phyloP scores from a whole-genome alignment of 495 filamentous ascomycete genomes.

The Sordaria brevicollis region DNA sequence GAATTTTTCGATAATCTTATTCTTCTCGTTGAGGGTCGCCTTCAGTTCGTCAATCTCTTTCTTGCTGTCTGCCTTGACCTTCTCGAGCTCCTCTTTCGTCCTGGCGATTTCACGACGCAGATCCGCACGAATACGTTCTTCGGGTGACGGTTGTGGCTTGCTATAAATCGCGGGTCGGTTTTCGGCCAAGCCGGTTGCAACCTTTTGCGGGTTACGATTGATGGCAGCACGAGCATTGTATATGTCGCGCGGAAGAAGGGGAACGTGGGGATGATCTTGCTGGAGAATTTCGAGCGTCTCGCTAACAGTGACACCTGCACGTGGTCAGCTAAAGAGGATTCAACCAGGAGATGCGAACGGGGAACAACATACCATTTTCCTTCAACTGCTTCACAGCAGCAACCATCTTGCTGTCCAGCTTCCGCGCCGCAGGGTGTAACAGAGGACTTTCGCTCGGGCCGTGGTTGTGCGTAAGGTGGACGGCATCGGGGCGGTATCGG shows the following conservation, averaged over 20 bases:
- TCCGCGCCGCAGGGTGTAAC: conserved; percentile 44
- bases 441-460: conserved; percentile 46
- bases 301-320: conserved; percentile 41
- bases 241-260: conserved; percentile 44
- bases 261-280: conserved; percentile 42
- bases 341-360: neutral
- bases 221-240: conserved; percentile 49
- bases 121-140: conserved; percentile 45
- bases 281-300: conserved; percentile 47
- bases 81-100: conserved; percentile 36
- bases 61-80: conserved; percentile 32
- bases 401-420: conserved; percentile 48
- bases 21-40: conserved; percentile 38
- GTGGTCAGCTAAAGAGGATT: conserved; percentile 8
- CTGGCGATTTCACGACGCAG: conserved; percentile 41
- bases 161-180: conserved; percentile 45
- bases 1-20: conserved; percentile 44
- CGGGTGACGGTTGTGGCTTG: conserved; percentile 43
- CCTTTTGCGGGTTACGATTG: conserved; percentile 46
- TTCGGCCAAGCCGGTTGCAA: conserved; percentile 39
- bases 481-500: conserved; percentile 39
- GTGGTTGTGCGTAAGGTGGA: conserved; percentile 44
- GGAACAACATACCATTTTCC: conserved; percentile 35
- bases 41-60: conserved; percentile 41
- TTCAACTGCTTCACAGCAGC: conserved; percentile 45